Evolutionary conservation across 1,284 basidiomycete genomes (phyloP).

Genomic region (Mycena sp.): DNA sequence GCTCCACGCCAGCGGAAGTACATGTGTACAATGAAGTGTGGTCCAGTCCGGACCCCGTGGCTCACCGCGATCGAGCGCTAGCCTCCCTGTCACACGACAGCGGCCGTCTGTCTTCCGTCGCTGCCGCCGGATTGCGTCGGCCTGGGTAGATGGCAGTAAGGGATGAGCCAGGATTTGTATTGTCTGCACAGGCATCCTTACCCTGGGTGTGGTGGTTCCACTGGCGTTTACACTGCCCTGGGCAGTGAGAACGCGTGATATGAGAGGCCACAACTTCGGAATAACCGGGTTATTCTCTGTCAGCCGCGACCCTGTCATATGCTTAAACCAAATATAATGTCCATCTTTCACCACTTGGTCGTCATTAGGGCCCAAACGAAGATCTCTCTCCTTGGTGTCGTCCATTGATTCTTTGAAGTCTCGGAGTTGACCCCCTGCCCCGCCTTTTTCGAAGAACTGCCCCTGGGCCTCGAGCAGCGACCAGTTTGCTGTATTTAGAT

Average conservation of each 20-base stretch:
- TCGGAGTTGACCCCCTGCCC: background rate
- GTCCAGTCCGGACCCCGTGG: background rate
- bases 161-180: background rate
- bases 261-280: background rate
- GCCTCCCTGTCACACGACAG: background rate
- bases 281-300: background rate
- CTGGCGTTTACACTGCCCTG: background rate
- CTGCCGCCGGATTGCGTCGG: background rate
- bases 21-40: constrained; percentile 5
- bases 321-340: background rate
- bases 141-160: background rate
- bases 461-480: background rate
- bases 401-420: background rate
- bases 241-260: background rate
- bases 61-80: background rate
- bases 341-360: background rate
- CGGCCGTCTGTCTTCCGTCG: background rate
- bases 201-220: background rate
- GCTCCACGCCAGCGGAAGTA: background rate
- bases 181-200: background rate
- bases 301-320: background rate
- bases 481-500: background rate
- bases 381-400: background rate
- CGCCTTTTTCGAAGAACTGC: background rate
- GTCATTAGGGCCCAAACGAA: background rate